These are phyloP conservation scores for Alternaria conjuncta DNA, from an alignment of 2,329 filamentous ascomycete genomes.

Conservation along the genomic window DNA sequence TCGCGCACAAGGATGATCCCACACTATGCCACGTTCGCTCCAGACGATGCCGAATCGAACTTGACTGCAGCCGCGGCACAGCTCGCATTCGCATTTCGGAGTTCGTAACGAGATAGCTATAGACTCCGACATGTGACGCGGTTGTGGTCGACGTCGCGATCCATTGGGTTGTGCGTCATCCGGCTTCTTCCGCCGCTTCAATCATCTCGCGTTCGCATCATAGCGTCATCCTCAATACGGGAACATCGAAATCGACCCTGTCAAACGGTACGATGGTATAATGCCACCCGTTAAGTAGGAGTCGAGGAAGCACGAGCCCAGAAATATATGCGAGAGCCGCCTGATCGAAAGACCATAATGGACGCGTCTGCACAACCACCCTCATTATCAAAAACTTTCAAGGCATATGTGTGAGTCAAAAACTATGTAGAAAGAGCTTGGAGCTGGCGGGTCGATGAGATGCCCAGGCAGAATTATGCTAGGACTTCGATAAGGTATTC, in stretches of 20 bases:
- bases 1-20: constrained; percentile 1
- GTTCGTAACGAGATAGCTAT: not conserved
- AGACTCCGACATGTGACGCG: not conserved
- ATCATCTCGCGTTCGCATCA: not conserved
- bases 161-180: not conserved
- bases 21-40: constrained; percentile 9
- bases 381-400: not conserved
- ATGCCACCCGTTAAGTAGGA: not conserved
- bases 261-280: not conserved
- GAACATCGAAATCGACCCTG: not conserved
- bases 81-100: constrained; percentile 21
- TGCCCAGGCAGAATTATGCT: not conserved
- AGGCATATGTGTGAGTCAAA: not conserved
- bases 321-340: not conserved
- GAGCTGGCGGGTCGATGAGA: not conserved
- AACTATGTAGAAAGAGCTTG: not conserved
- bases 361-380: not conserved
- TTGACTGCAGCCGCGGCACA: not conserved
- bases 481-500: not conserved
- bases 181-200: not conserved
- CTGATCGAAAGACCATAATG: not conserved
- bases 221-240: not conserved
- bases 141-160: not conserved
- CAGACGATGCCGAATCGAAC: not conserved
- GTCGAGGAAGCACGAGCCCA: not conserved